Evolutionary conservation across 2,329 filamentous ascomycete genomes (phyloP).

Genomic region (Dactylonectria estremocensis): DNA sequence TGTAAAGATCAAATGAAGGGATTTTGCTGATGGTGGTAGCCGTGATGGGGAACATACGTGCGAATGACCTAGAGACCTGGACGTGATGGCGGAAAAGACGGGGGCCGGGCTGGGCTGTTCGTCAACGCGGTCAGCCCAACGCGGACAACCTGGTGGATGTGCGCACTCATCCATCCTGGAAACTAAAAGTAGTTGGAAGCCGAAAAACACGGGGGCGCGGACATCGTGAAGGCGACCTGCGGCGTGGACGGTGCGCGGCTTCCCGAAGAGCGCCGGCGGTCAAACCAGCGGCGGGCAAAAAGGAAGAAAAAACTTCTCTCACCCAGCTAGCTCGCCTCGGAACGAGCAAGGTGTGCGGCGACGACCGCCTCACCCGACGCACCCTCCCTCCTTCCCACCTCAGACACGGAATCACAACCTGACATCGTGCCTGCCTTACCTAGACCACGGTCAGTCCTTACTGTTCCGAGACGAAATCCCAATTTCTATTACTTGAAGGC

Average conservation of each 20-base stretch:
- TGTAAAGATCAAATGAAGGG: constrained; percentile 18
- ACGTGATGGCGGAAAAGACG: not conserved
- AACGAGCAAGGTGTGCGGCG: not conserved
- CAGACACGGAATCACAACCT: constrained; percentile 9
- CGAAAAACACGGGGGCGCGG: constrained; percentile 16
- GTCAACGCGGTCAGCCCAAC: not conserved
- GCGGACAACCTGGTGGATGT: not conserved
- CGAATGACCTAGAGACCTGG: constrained; percentile 2
- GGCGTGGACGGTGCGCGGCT: constrained; percentile 18
- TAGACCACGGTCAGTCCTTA: constrained; percentile 16
- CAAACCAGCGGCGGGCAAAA: constrained; percentile 8
- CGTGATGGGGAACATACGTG: constrained; percentile 21
- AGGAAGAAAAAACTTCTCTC: constrained; percentile 13
- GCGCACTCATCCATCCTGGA: too few relatives aligned
- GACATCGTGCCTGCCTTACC: too few relatives aligned
- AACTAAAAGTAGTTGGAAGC: not conserved
- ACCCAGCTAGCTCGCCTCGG: constrained; percentile 1
- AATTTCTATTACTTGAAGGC: constrained; percentile 33
- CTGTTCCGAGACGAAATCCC: constrained; percentile 14
- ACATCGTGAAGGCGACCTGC: constrained; percentile 29
- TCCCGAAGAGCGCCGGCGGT: constrained; percentile 31
- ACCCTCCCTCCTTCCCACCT: constrained; percentile 29
- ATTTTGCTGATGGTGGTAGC: constrained; percentile 25
- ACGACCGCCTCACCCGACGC: constrained; percentile 10
- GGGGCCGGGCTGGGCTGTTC: not conserved